Conservation (phyloP, 441 rosid species). For the Flueggea neowawraea region DNA sequence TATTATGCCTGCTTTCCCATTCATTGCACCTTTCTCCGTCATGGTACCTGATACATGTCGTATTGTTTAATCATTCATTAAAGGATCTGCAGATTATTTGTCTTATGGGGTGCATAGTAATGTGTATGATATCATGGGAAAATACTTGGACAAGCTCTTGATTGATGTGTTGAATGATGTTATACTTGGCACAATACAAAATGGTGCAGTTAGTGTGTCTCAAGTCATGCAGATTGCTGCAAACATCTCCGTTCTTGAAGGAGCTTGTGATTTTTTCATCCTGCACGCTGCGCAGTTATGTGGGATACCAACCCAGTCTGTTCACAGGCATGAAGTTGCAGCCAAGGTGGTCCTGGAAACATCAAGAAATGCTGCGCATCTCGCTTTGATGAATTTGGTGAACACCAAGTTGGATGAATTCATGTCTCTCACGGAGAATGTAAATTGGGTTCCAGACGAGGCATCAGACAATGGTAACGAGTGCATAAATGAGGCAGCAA, state of each 20-base stretch:
- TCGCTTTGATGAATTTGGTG: constrained; percentile 60
- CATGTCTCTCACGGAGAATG: constrained; percentile 68
- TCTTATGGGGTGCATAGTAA: constrained; percentile 64
- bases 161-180: constrained; percentile 82
- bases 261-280: constrained; percentile 78
- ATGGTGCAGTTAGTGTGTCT: constrained; percentile 53
- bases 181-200: constrained; percentile 50
- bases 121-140: constrained; percentile 47
- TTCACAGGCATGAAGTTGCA: constrained; percentile 65
- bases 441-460: constrained; percentile 86
- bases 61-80: constrained; percentile 79
- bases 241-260: constrained; percentile 81
- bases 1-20: constrained; percentile 86
- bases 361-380: constrained; percentile 81
- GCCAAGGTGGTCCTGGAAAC: constrained; percentile 87
- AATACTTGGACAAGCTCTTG: constrained; percentile 84
- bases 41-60: constrained; percentile 86
- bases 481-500: constrained; percentile 63
- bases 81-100: constrained; percentile 90
- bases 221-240: constrained; percentile 98
- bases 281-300: constrained; percentile 86
- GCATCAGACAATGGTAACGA: constrained; percentile 49
- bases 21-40: constrained; percentile 84
- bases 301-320: constrained; percentile 75
- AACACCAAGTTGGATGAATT: constrained; percentile 69